A percentile compares a stretch with the other conserved stretches of the same genome.
Evolutionary conservation across 2,329 filamentous ascomycete genomes (phyloP).

Genomic region (Botrytis squamosa): DNA sequence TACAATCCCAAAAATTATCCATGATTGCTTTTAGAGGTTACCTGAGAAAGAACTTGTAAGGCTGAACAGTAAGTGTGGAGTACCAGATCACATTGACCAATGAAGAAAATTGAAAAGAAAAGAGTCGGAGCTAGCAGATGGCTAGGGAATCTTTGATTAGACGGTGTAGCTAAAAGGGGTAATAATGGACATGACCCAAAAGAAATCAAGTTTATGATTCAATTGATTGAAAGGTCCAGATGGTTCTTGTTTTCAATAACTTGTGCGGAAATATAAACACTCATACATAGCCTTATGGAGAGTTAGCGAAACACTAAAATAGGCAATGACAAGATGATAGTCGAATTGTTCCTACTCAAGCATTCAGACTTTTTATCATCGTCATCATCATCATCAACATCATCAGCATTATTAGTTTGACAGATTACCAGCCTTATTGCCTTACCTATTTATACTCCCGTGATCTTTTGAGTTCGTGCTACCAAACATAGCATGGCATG

Average conservation of each 20-base stretch:
- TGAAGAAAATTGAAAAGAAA: constrained; percentile 3
- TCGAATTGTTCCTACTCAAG: background rate
- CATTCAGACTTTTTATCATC: background rate
- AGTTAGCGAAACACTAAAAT: background rate
- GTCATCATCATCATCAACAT: background rate
- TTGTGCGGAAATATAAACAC: background rate
- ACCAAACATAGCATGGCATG: background rate
- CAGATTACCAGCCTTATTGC: background rate
- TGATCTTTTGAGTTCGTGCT: background rate
- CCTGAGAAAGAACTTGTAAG: constrained; percentile 18
- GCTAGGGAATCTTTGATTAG: background rate
- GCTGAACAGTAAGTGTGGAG: constrained; percentile 16
- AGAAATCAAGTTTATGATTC: background rate
- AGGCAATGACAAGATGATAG: background rate
- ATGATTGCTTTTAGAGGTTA: constrained; percentile 5
- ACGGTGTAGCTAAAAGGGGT: constrained; percentile 11
- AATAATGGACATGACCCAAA: constrained; percentile 6
- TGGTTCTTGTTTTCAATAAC: background rate
- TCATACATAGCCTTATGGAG: background rate
- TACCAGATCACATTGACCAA: background rate
- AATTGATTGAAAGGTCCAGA: background rate
- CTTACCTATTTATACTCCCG: background rate
- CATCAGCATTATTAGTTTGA: background rate
- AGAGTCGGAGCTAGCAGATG: background rate
- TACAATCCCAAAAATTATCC: background rate